Evolutionary conservation across 2,329 filamentous ascomycete genomes (phyloP).

Genomic region (Nannizzia gypsea): DNA sequence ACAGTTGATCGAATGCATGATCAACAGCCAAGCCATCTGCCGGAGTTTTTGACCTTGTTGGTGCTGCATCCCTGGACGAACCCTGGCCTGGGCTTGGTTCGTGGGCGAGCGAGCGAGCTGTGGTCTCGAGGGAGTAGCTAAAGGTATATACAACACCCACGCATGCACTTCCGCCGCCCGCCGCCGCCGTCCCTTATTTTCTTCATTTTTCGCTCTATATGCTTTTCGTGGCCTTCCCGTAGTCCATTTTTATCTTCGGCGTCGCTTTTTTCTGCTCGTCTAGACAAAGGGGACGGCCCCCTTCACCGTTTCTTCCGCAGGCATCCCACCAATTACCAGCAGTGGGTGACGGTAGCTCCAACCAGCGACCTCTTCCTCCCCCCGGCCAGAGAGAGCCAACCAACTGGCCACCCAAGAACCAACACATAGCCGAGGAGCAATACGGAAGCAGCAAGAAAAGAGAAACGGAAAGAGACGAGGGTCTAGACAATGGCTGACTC

Average conservation of each 20-base stretch:
- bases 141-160: neutral
- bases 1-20: conserved; percentile 3
- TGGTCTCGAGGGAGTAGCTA: no score
- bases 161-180: neutral
- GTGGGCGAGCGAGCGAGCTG: neutral
- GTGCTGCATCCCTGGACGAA: conserved; percentile 2
- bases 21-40: neutral
- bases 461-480: neutral
- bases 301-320: neutral
- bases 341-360: neutral
- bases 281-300: neutral
- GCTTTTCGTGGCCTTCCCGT: no score
- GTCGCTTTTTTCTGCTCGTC: neutral
- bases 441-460: neutral
- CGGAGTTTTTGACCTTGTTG: neutral
- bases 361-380: neutral
- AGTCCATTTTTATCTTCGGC: neutral
- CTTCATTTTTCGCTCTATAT: no score
- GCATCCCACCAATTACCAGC: neutral
- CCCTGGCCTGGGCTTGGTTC: neutral
- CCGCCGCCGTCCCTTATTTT: no score
- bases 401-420: neutral
- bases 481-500: conserved; percentile 1
- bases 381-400: neutral
- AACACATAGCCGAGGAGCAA: neutral